Conservation (phyloP, 805 yeast species). For the Kazachstania psychrophila region DNA sequence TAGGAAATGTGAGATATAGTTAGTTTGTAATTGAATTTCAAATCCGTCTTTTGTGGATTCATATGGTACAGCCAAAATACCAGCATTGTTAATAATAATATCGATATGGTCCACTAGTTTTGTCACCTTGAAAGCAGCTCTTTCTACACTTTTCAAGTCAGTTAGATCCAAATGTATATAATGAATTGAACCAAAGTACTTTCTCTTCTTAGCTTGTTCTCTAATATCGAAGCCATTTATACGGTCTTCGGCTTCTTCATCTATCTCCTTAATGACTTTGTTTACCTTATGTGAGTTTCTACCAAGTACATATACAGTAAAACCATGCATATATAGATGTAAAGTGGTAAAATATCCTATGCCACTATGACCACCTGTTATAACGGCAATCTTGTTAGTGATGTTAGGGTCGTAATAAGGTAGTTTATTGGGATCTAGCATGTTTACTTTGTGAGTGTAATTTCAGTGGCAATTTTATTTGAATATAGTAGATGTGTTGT, state of each 20-base stretch:
- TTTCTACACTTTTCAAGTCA: slow-evolving; percentile 37
- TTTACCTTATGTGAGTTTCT: slow-evolving; percentile 48
- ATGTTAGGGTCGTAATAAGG: slow-evolving; percentile 53
- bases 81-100: slow-evolving; percentile 67
- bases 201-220: slow-evolving; percentile 2
- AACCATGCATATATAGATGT: slow-evolving; percentile 74
- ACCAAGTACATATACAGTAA: slow-evolving; percentile 64
- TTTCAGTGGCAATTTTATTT: too few relatives aligned
- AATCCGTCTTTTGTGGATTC: slow-evolving; percentile 56
- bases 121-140: slow-evolving; percentile 40
- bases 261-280: slow-evolving; percentile 48
- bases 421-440: slow-evolving; percentile 39
- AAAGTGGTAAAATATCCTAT: slow-evolving; percentile 70
- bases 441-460: too few relatives aligned
- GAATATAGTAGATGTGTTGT: too few relatives aligned
- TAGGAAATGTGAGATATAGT: slow-evolving; percentile 66
- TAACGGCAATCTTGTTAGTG: slow-evolving; percentile 55
- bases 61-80: slow-evolving; percentile 70
- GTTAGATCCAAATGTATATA: slow-evolving; percentile 49
- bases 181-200: slow-evolving; percentile 40
- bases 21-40: slow-evolving; percentile 73
- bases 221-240: slow-evolving; percentile 3
- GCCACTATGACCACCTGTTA: slow-evolving; percentile 78
- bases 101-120: slow-evolving; percentile 43
- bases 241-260: slow-evolving; percentile 40